Evolutionary conservation across 2,329 filamentous ascomycete genomes (phyloP), one percentile per base, ranked within the genome.

Genomic region (Ceratocystis eucalypticola): DNA sequence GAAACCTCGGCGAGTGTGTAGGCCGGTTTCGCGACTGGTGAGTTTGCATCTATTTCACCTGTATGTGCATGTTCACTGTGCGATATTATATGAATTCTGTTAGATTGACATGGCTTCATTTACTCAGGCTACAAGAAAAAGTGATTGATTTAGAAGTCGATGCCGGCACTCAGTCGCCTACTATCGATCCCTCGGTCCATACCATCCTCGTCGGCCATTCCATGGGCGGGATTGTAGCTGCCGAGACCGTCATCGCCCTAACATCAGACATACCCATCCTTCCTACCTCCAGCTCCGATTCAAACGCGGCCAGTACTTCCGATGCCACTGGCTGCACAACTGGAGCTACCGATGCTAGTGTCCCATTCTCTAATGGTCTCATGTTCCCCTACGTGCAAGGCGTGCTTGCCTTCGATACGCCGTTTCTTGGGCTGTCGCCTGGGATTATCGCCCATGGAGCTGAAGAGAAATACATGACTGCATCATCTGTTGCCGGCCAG

Each of bases 371-470:
- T 1, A 68, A 74, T 22, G 76, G 77, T 41, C 84, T 96, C 74
- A 93, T 96, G 88, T 97, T 97, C 74, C 93, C 93, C 1, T 93
- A 91, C 75, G 85, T 97, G 70, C 88, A 93, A 75, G 93, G 89
- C 70, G 84, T 97, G 30, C 82, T 97, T 61, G 90, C 92, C 63
- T 96, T 96, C 74, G 93, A 97, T 76, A 99, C 94, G 0, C 94
- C 94, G 0, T 99, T 89, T 74, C 82, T 94, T 1, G 88, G 89
- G 67, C 91, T 92, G 70, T 84, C 87, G 25, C 89, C 89, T 0
- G 88, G 88, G 30, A 88, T 94, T 1, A 86, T 94, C n/a, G 89
- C 89, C 3, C 88, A 93, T 74, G 86, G 87, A 68, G 92, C 93
- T 5, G 91, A 97, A 78, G 87, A 84, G 53, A 91, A 96, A 71